Percentiles rank a stretch among this genome's conserved stretches.
Conservation (phyloP, 352 stramenopile genomes). For the Elongisporangium undulatum region DNA sequence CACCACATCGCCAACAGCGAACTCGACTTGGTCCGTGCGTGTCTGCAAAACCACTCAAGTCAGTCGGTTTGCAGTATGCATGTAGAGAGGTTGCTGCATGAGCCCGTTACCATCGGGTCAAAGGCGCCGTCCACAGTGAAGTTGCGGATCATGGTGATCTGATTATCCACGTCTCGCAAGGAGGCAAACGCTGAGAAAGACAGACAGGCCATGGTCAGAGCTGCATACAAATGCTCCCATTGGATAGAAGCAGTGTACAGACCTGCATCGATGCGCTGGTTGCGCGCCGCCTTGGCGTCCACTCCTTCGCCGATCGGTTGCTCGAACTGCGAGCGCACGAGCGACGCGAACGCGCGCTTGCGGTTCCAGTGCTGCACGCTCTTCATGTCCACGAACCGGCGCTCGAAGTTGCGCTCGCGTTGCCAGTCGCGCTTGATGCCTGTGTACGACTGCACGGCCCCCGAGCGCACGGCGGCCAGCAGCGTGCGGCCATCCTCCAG, state of each 20-base stretch:
- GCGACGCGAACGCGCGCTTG: constrained; percentile 22
- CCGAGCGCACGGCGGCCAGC: constrained; percentile 61
- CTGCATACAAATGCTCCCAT: background rate
- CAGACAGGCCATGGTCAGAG: constrained; percentile 1
- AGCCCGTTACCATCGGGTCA: constrained; percentile 30
- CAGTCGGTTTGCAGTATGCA: background rate
- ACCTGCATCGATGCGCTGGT: constrained; percentile 56
- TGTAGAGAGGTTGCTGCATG: background rate
- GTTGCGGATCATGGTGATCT: constrained; percentile 59
- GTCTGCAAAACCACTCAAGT: constrained; percentile 19
- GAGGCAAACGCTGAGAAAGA: constrained; percentile 35
- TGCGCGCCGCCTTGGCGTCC: constrained; percentile 15
- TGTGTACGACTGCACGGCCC: constrained; percentile 55
- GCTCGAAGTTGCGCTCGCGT: constrained; percentile 56
- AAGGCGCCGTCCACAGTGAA: constrained; percentile 45
- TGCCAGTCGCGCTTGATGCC: constrained; percentile 70
- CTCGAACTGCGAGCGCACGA: constrained; percentile 55
- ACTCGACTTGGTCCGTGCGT: constrained; percentile 44
- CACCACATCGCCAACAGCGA: constrained; percentile 67
- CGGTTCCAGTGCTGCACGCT: constrained; percentile 25
- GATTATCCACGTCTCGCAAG: constrained; percentile 56
- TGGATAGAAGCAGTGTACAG: background rate
- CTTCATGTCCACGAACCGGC: constrained; percentile 44
- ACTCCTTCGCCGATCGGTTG: constrained; percentile 17
- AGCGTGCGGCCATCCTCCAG: constrained; percentile 42